Evolutionary conservation across 805 yeast species (phyloP), one percentile per base, ranked within the genome.

Genomic region (Blastobotrys muscicola): DNA sequence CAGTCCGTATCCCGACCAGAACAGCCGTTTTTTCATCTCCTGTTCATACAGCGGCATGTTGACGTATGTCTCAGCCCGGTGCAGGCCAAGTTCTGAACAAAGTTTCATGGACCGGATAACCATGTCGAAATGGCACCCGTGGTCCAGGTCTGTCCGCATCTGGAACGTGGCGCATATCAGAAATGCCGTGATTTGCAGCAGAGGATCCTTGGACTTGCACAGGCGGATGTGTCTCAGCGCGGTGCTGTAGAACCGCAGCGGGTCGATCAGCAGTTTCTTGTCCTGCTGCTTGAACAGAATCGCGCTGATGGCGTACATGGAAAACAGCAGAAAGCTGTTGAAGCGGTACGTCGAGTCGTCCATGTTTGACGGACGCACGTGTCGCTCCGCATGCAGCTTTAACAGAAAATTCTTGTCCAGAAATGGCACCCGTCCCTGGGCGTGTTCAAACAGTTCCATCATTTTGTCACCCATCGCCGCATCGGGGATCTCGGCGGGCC

Each of bases 1-100:
- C 37, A 76, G 54, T n/a, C 76, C 53, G 55, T 78, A 79, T 6
- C 73, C 72, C 55, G 80, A 74, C 84, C 84, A 79, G 62, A 80
- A 79, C 12, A 75, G 60, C 49, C 83, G 66, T 59, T 76, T 58
- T 52, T 67, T 70, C 42, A 66, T 65, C 48, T 70, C 68, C 44
- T 57, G 56, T 8, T 50, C 53, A 30, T 46, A 48, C 10, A 39
- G 41, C 8, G 34, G 15, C 42, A 48, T 16, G 4, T 42, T 50
- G 51, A 14, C 50, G 40, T 29, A 52, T 52, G 16, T 50, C 29
- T 11, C 58, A 33, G 20, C 62, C 34, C 29, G 38, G 34, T 52
- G 51, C 5, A 50, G 43, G 11, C 46, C 45, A 2, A 41, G 32
- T 11, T 46, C 51, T 9, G 57, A 51, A 75, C 73, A 50, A 9